Evolutionary conservation across 331 rosid species (phyloP), one percentile per base, ranked within the genome.

Genomic region (Acacia pycnantha): DNA sequence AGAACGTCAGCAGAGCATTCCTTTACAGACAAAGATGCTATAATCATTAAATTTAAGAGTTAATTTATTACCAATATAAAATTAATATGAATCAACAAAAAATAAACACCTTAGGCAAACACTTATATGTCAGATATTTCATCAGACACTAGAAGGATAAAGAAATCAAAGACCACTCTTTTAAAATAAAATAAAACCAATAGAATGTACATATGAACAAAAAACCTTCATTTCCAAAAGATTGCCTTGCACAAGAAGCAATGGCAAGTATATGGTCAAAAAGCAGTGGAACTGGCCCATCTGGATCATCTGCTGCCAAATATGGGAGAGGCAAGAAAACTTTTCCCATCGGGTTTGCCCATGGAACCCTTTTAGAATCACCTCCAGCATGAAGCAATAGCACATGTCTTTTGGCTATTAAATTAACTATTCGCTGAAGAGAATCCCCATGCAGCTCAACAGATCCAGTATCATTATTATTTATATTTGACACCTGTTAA

Each of bases 331-430:
- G 98, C 46, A 95, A 84, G 84, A 95, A 95, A 73, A 92, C 96
- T 75, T 95, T 95, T 19, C 98, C 98, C 98, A 90, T 93, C 37
- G 98, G 98, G n/a, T 95, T 95, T 4, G 97, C 98, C 98, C 98
- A 95, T 13, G 98, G 98, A 2, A 95, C 98, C 79, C 98, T 91
- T 72, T 95, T 95, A 0, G 98, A 95, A 90, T 95, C 98, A 73
- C 98, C 98, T 44, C 98, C 98, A 41, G 98, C 98, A 83, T 95
- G 98, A 27, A 95, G 97, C 92, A 95, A 83, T 4, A 95, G 82
- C 50, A 93, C 72, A 73, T 91, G 97, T 85, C 73, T 93, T 33
- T 83, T 85, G 22, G 92, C 91, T 77, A 91, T 43, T 66, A 89
- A 86, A 82, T 80, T 83, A 76, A 80, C 86, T 54, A 89, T 84